Percentiles rank a stretch among this genome's conserved stretches.
These are phyloP conservation scores for Umbelopsis ramanniana DNA, from an alignment of 192 early-diverging fungal genomes.

Conservation along the genomic window DNA sequence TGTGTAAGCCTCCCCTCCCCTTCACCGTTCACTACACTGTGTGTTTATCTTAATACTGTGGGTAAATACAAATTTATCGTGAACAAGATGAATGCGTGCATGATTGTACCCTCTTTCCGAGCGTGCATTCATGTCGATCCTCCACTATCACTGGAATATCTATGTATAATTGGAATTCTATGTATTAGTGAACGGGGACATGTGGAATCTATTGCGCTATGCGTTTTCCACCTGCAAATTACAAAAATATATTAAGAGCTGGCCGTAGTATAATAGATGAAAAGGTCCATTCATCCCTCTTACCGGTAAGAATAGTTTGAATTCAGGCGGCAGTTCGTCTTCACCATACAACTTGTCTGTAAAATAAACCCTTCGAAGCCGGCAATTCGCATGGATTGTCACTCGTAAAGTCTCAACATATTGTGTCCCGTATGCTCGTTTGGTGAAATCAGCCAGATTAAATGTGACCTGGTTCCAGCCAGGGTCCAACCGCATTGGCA, in stretches of 20 bases:
- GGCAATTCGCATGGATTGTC: constrained; percentile 90
- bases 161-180: background rate
- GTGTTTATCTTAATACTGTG: background rate
- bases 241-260: background rate
- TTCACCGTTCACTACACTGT: constrained; percentile 15
- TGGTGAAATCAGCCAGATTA: constrained; percentile 85
- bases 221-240: background rate
- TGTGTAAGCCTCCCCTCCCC: background rate
- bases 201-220: background rate
- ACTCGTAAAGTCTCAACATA: constrained; percentile 88
- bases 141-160: background rate
- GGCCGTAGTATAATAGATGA: background rate
- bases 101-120: background rate
- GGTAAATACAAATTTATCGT: constrained; percentile 13
- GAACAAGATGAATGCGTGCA: background rate
- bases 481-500: constrained; percentile 92
- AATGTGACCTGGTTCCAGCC: constrained; percentile 97
- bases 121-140: background rate
- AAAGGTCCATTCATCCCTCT: background rate
- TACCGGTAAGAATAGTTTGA: constrained; percentile 88
- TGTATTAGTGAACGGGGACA: constrained; percentile 12
- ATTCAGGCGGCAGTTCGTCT: constrained; percentile 90
- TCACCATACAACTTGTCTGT: constrained; percentile 89
- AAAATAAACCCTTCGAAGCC: constrained; percentile 89
- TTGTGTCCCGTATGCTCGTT: constrained; percentile 86